Evolutionary conservation across 139 green algal genomes (phyloP).

Genomic region (Ettlia oleoabundans): DNA sequence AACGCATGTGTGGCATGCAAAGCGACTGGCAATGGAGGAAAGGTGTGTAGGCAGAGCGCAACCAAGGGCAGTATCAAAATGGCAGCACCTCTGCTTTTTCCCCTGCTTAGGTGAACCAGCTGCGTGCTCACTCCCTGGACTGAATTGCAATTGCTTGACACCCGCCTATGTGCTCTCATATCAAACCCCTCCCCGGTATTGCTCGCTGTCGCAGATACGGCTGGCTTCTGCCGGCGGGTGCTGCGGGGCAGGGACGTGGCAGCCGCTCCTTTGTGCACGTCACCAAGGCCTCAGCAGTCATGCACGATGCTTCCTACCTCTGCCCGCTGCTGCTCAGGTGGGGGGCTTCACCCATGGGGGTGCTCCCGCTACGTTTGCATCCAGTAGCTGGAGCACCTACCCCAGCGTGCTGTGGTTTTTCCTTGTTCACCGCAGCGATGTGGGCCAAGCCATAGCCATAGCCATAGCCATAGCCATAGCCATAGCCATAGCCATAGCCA

Average conservation of each 20-base stretch:
- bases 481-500: too few relatives aligned
- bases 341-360: not conserved
- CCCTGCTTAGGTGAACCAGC: too few relatives aligned
- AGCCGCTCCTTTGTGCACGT: slow-evolving; percentile 62
- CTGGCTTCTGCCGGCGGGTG: slow-evolving; percentile 60
- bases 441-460: too few relatives aligned
- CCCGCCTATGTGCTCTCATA: too few relatives aligned
- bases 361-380: not conserved
- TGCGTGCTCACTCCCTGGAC: too few relatives aligned
- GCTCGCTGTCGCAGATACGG: slow-evolving; percentile 51
- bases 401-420: too few relatives aligned
- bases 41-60: not conserved
- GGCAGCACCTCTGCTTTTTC: too few relatives aligned
- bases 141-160: too few relatives aligned
- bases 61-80: too few relatives aligned
- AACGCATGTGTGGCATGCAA: slow-evolving; percentile 77
- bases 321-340: slow-evolving; percentile 64
- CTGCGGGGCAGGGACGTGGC: slow-evolving; percentile 58
- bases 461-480: too few relatives aligned
- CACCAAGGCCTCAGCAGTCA: slow-evolving; percentile 39
- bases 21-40: slow-evolving; percentile 64
- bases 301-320: slow-evolving; percentile 78
- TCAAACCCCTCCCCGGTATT: not conserved
- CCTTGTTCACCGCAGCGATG: too few relatives aligned
- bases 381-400: not conserved